phyloP scores from a whole-genome alignment of 768 basidiomycete genomes.

The Dendrothele bispora region DNA sequence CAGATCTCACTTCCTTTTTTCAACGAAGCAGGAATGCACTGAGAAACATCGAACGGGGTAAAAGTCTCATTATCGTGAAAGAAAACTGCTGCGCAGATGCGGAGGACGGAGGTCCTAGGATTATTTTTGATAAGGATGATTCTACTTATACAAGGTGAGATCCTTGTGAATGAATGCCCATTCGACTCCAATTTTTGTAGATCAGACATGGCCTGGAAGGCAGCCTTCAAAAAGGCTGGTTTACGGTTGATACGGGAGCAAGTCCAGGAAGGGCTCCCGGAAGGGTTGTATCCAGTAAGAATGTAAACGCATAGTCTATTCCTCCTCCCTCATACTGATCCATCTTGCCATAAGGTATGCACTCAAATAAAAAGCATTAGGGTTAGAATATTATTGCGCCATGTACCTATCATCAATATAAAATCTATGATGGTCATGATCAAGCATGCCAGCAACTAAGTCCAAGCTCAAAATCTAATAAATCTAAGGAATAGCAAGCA shows the following conservation, averaged over 20 bases:
- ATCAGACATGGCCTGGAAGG: constrained; percentile 82
- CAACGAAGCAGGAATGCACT: constrained; percentile 61
- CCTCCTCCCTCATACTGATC: not conserved
- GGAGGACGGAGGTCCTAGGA: constrained; percentile 44
- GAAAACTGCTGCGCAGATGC: constrained; percentile 81
- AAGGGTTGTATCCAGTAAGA: constrained; percentile 81
- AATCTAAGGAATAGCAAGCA: too few relatives aligned
- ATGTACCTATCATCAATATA: too few relatives aligned
- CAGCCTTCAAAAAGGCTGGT: constrained; percentile 71
- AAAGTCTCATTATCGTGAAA: constrained; percentile 81
- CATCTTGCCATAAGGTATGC: constrained; percentile 18
- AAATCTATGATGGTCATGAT: too few relatives aligned
- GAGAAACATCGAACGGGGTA: constrained; percentile 37
- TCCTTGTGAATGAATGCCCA: not conserved
- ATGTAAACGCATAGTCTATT: constrained; percentile 50
- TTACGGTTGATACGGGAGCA: constrained; percentile 71
- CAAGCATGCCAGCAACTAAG: too few relatives aligned
- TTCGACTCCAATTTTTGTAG: too few relatives aligned
- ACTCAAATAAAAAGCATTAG: constrained; percentile 17
- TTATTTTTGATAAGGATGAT: constrained; percentile 81
- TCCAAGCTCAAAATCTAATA: too few relatives aligned
- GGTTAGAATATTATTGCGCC: too few relatives aligned
- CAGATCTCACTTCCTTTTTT: constrained; percentile 78
- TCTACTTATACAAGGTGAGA: constrained; percentile 84
- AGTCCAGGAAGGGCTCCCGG: constrained; percentile 81